Base-by-base conservation (phyloP, 495 filamentous ascomycete genomes). In the Neurospora cerealis region DNA sequence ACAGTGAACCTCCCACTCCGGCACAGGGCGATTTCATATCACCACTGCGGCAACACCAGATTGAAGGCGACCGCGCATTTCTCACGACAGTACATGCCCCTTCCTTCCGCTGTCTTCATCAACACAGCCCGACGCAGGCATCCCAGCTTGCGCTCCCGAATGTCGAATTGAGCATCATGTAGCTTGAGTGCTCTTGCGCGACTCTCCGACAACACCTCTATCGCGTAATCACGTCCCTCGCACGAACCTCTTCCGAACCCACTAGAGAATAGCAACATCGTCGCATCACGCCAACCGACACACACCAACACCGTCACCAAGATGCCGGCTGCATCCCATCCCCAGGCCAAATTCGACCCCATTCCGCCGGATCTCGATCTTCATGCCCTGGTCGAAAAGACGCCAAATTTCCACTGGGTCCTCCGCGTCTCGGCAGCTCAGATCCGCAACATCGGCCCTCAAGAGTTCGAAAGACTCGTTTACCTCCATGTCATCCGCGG, bases 311-410 rank as follows among this genome's bases (percentile, higher is more conserved):
- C 54, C 54, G 19, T 66, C 41, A 73, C 17, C 73, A 86, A 74
- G 41, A 96, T 96, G 93, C 90, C 92, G 62, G 85, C 89, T 11
- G 83, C 88, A 69, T 83, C 90, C 60, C 90, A 92, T 73, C 90
- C 89, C 17, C 87, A 87, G 76, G 88, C 88, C n/a, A 85, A 86
- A 73, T 98, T 99, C 79, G 91, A 93, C 76, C 93, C 95, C 2
- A 91, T 98, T 46, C 85, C 93, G 0, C 94, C 95, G 1, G 87
- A 94, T 75, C 88, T 99, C 72, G 90, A 98, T 76, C 83, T 97
- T 13, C 79, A 87, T 40, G 80, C 84, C 0, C 84, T 97, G 4
- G 93, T 97, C 37, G 88, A 94, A 48, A 86, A 88, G 24, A 92
- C 89, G 0, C 85, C 88, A n/a, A 96, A 94, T 73, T 97, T 98